Evolutionary conservation across 2,329 filamentous ascomycete species (phyloP), one percentile per base, ranked within the genome.

Genomic region (Moelleriella libera): DNA sequence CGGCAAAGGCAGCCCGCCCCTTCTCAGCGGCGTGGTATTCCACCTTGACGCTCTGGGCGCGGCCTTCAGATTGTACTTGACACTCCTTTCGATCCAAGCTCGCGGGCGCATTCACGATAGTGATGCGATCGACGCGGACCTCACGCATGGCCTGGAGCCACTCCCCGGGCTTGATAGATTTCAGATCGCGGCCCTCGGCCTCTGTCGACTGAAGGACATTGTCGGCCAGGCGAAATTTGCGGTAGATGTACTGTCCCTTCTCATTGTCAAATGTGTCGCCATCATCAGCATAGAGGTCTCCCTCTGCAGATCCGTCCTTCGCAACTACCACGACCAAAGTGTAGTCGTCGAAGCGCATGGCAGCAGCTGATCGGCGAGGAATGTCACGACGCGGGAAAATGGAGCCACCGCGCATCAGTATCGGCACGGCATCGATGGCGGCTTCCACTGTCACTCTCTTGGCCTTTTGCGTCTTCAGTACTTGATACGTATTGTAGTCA

Each of bases 321-420:
- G 83, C 81, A 32, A 94, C 70, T 1, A 62, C 53, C 2, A 97
- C 72, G 2, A 98, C 82, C 1, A 98, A 77, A 0, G 92, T 98
- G 69, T 95, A 95, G 41, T 94, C 89, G 62, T 98, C 92, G 64
- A 82, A 94, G 57, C 80, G 84, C 92, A 97, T 97, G 43, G 96
- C 72, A 21, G 85, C 82, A 49, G 80, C 85, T 49, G 88, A 94
- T 50, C 90, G 81, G 48, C 92, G 80, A 4, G 89, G 88, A 29
- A 82, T 80, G 58, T 98, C 92, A 54, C 90, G 87, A 49, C 92
- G 85, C 2, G 89, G 83, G 58, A 97, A 82, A 57, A 98, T 83
- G 63, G 97, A 86, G 1, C 92, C 92, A 44, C 88, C 90, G 55
- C 85, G 88, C 84, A 97, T 92, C 43, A 98, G 72, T 11, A 98